Evolutionary conservation across 306 rosid species (phyloP), one percentile per base, ranked within the genome.

Genomic region (Prunus fruticosa): DNA sequence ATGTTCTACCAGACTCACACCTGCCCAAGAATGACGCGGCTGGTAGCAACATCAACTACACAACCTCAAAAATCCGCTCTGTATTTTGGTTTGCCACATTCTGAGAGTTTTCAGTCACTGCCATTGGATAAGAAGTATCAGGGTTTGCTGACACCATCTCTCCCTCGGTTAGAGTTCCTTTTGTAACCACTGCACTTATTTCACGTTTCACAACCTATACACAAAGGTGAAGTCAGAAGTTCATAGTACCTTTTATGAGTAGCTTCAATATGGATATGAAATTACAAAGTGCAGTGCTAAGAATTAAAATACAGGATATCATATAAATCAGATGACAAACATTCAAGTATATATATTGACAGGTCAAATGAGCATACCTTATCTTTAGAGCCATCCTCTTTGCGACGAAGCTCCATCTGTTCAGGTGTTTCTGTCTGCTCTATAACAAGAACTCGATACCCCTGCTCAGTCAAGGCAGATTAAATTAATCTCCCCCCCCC

Each of bases 391-490:
- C 99, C 97, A 72, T 88, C 88, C 89, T 88, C 90, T 81, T 87
- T 95, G 68, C 99, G 93, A 62, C 96, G 93, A 76, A 86, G 78
- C 86, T 90, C 96, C 80, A 95, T 80, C 84, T 95, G 97, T 67
- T 89, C 97, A 66, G 97, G 99, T 78, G 99, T 95, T 92, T 95
- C 99, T 67, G 97, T 95, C 86, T 95, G 97, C 80, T 95, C 99
- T 52, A 92, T 87, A 70, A 95, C 99, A 82, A 95, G 97, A 83
- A 95, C 93, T 74, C 97, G 87, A 81, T 88, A 92, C 67, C 93
- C 99, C 99, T 92, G 92, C 80, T 46, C 77, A 61, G 65, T 41
- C 71, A 80, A 82, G 62, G 38, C 2, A 80, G 53, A 74, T 71
- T 20, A 65, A 49, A 72, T 79, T 76, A 84, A 87, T 74, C 67